These are phyloP conservation scores for Daldinia grandis DNA, from an alignment of 495 filamentous ascomycete genomes.

Conservation along the genomic window DNA sequence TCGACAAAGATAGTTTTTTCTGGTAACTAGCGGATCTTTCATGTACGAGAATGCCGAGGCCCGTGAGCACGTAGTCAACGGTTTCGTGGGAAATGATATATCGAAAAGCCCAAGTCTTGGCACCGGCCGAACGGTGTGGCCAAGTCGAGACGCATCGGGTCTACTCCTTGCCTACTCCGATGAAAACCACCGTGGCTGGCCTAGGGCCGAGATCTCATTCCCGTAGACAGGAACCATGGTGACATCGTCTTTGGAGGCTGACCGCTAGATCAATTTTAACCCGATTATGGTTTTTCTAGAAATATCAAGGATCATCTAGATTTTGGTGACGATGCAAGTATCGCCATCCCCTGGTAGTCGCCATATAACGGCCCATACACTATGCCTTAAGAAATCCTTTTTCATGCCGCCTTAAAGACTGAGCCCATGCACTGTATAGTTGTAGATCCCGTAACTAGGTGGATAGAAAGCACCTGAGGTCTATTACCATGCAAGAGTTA, in stretches of 20 bases:
- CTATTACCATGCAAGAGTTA: not conserved
- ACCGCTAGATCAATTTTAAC: slow-evolving; percentile 2
- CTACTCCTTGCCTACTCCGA: slow-evolving; percentile 3
- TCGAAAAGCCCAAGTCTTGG: slow-evolving; percentile 11
- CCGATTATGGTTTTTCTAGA: not conserved
- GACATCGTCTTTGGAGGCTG: not conserved
- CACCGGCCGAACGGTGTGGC: slow-evolving; percentile 14
- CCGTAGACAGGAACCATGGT: slow-evolving; percentile 1
- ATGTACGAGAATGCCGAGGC: slow-evolving; percentile 4
- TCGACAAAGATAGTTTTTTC: slow-evolving; percentile 1
- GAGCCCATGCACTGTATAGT: too few relatives aligned
- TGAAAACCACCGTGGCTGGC: slow-evolving; percentile 2
- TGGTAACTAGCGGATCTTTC: not conserved
- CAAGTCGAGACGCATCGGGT: slow-evolving; percentile 20
- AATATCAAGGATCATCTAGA: not conserved
- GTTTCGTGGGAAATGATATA: slow-evolving; percentile 9
- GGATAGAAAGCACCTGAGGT: not conserved
- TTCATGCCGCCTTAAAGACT: not conserved
- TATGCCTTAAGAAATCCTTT: not conserved
- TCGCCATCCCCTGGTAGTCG: not conserved
- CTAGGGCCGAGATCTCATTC: slow-evolving; percentile 15
- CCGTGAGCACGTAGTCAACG: not conserved
- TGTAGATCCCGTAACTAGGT: not conserved
- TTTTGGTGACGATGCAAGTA: not conserved
- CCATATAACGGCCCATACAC: not conserved